A percentile compares a stretch with the other conserved stretches of the same genome.
Conservation (phyloP, 441 rosid genomes). For the Pelargonium citronellum region DNA sequence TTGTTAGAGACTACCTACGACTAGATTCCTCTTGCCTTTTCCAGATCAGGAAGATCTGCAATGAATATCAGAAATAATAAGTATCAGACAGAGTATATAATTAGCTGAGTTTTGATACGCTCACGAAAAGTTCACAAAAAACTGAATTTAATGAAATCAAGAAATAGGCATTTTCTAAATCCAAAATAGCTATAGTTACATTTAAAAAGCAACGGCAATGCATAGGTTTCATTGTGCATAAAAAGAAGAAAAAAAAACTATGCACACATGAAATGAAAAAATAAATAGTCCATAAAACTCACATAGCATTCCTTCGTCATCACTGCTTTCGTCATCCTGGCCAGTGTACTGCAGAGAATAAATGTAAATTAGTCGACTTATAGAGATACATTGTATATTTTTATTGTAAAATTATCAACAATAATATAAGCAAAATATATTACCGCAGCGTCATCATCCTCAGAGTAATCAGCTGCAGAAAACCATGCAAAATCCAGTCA, state of each 20-base stretch:
- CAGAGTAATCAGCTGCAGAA: conserved; percentile 66
- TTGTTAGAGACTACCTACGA: neutral
- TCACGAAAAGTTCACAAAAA: neutral
- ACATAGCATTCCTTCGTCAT: conserved; percentile 92
- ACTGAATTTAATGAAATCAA: neutral
- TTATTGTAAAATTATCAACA: neutral
- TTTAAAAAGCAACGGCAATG: too few species aligned
- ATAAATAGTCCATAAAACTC: conserved; percentile 33
- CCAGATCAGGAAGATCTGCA: conserved; percentile 95
- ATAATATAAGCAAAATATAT: conserved; percentile 14
- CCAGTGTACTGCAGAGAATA: conserved; percentile 41
- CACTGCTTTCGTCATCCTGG: conserved; percentile 60
- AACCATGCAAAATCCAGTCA: conserved; percentile 21
- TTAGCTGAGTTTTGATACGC: neutral
- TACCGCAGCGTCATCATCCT: conserved; percentile 45
- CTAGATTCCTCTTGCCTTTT: conserved; percentile 61
- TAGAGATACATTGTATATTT: neutral
- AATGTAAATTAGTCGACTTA: conserved; percentile 11
- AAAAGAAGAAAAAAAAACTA: neutral
- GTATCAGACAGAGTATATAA: neutral
- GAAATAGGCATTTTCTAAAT: neutral
- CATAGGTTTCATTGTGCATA: neutral
- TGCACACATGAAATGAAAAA: neutral
- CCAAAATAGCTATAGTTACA: too few species aligned
- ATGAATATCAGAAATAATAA: neutral